Evolutionary conservation across 108 stramenopile genomes (phyloP), one percentile per base, ranked within the genome.

Genomic region (Nitzschia sp.): DNA sequence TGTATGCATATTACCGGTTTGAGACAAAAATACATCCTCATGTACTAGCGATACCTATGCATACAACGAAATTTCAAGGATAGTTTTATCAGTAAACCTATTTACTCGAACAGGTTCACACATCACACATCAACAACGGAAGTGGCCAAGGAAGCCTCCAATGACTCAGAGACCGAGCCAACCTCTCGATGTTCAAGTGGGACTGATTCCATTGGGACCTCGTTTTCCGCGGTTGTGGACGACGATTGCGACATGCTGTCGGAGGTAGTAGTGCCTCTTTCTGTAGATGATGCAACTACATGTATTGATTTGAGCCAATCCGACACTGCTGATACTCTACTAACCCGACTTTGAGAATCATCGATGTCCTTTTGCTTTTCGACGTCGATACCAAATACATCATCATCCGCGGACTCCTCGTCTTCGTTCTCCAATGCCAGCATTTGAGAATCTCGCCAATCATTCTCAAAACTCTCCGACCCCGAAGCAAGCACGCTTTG

Each of bases 261-360:
- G 1, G 61, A 62, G 10, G 61, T 62, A 41, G 51, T 67, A 6
- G 46, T 17, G 5, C 46, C 46, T 34, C 5, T 34, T 34, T 34
- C 29, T 17, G 46, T 15, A n/a, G 61, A 62, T 20, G 42, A 41
- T 15, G 48, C 63, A 8, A 82, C 65, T 2, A 82, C 81, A 15
- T 66, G 76, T 34, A 81, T 76, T 1, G 68, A 54, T 40, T 73
- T 76, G 68, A 81, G 71, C 80, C 80, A 81, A 37, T 81, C 80
- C 10, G 75, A 68, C 17, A 81, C 68, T 10, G 71, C 51, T 9
- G 80, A 69, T 14, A 53, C 10, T 24, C 65, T 68, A 22, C 58
- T 67, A 20, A 46, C 29, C 25, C 51, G 54, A 44, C 67, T 68
- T 22, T 51, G 72, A 41, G 51, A 60, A 26, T 65, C 63, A 34